phyloP scores from a whole-genome alignment of 2,329 filamentous ascomycete genomes.

The Scopulariopsis brevicaulis region DNA sequence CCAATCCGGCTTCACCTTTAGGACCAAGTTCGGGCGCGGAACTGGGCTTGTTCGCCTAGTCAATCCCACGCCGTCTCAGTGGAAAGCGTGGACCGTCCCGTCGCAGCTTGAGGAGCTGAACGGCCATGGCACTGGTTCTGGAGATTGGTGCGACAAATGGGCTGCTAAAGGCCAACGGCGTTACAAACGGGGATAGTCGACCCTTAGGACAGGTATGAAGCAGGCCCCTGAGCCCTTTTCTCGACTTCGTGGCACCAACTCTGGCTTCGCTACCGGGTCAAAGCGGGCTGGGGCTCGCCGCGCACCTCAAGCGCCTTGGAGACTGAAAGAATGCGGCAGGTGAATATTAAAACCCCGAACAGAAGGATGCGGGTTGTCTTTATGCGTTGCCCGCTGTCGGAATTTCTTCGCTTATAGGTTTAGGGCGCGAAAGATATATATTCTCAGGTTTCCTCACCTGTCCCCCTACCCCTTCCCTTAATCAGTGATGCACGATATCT shows the following conservation, averaged over 20 bases:
- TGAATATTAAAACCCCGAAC: too few species aligned
- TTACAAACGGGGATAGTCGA: slow-evolving; percentile 13
- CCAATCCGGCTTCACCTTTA: slow-evolving; percentile 10
- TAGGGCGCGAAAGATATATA: too few species aligned
- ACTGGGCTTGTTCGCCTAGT: slow-evolving; percentile 11
- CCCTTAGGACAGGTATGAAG: slow-evolving; percentile 19
- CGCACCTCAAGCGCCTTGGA: slow-evolving; percentile 15
- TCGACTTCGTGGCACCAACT: not conserved
- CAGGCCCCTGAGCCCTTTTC: not conserved
- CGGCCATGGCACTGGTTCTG: not conserved
- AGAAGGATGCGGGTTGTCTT: too few species aligned
- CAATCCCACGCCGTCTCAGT: slow-evolving; percentile 7
- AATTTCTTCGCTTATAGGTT: too few species aligned
- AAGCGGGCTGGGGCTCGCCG: slow-evolving; percentile 25
- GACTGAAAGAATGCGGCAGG: too few species aligned
- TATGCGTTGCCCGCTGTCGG: too few species aligned
- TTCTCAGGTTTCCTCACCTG: too few species aligned
- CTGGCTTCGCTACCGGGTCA: slow-evolving; percentile 20
- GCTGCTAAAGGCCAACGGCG: not conserved
- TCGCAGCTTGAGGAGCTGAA: slow-evolving; percentile 14
- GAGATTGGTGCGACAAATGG: slow-evolving; percentile 5
- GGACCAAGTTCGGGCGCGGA: slow-evolving; percentile 9
- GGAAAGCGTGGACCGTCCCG: slow-evolving; percentile 15
- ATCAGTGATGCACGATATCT: too few species aligned
- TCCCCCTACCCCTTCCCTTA: too few species aligned